Evolutionary conservation across 345 rosid genomes (phyloP).

Genomic region (Eucalyptus marginata): DNA sequence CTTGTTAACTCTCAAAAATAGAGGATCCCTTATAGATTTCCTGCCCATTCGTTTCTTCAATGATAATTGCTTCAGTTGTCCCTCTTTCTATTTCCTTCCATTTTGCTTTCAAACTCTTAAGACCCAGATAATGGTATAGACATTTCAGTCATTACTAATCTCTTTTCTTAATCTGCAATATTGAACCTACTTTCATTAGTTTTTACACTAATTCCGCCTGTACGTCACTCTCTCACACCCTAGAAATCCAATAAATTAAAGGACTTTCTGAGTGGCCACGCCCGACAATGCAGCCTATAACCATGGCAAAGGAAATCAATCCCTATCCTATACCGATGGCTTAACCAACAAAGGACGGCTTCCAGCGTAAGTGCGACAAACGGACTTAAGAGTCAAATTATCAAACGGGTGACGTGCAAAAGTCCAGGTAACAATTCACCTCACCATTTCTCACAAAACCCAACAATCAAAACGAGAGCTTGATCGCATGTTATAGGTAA

Average conservation of each 20-base stretch:
- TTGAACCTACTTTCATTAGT: neutral
- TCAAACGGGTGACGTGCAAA: neutral
- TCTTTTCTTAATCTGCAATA: neutral
- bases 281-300: neutral
- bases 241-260: neutral
- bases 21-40: neutral
- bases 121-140: neutral
- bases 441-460: neutral
- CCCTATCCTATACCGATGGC: neutral
- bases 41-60: neutral
- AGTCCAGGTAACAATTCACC: neutral
- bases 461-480: neutral
- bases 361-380: neutral
- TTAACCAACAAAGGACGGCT: neutral
- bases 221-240: neutral
- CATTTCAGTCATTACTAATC: neutral
- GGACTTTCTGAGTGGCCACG: neutral
- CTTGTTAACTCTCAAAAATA: neutral
- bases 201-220: neutral
- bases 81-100: neutral
- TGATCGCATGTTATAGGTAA: neutral
- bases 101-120: neutral
- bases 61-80: neutral
- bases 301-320: neutral
- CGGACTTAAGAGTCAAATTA: neutral